These are phyloP conservation scores for Paecilomyces variotii DNA, from an alignment of 2,329 filamentous ascomycete genomes.

Conservation along the genomic window DNA sequence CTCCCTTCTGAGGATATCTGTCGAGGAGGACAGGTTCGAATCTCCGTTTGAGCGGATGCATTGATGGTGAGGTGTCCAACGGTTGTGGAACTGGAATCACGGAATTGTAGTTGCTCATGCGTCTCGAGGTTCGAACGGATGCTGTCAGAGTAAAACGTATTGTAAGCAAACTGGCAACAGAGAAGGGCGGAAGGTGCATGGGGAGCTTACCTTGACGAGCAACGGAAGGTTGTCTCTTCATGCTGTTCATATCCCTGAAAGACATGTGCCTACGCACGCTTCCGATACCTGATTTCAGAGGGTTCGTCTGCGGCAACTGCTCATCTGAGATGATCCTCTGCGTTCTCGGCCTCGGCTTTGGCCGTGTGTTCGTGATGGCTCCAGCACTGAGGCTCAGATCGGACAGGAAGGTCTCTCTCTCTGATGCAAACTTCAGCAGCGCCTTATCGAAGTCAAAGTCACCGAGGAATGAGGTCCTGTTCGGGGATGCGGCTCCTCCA, in stretches of 20 bases:
- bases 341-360: constrained; percentile 69
- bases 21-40: constrained; percentile 97
- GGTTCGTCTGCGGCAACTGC: constrained; percentile 34
- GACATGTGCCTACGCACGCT: constrained; percentile 90
- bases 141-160: constrained; percentile 33
- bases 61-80: constrained; percentile 77
- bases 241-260: constrained; percentile 88
- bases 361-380: constrained; percentile 60
- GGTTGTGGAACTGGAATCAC: constrained; percentile 92
- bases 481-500: constrained; percentile 26
- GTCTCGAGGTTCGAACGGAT: constrained; percentile 71
- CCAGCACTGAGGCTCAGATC: constrained; percentile 85
- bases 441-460: constrained; percentile 94
- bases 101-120: constrained; percentile 95
- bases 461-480: constrained; percentile 37
- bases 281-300: constrained; percentile 58
- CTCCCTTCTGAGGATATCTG: constrained; percentile 78
- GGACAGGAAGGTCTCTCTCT: constrained; percentile 86
- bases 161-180: constrained; percentile 9
- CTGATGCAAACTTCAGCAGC: constrained; percentile 87
- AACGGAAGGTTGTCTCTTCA: constrained; percentile 74
- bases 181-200: not conserved
- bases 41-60: constrained; percentile 88
- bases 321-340: constrained; percentile 78
- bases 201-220: constrained; percentile 57